Percentiles rank a stretch among this genome's conserved stretches.
These are phyloP conservation scores for Rubroshorea leprosula DNA, from an alignment of 345 rosid species.

Conservation along the genomic window DNA sequence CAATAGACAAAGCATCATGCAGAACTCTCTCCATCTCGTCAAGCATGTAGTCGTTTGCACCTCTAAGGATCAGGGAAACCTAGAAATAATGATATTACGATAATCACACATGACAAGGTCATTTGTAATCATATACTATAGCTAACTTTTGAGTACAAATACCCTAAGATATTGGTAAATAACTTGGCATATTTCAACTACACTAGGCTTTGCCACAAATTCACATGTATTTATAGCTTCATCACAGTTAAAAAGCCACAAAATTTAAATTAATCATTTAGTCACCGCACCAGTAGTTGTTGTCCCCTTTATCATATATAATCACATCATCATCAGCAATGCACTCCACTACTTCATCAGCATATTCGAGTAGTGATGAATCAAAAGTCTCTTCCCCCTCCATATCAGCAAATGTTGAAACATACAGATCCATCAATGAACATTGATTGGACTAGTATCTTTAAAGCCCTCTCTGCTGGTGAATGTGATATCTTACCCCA, in stretches of 20 bases:
- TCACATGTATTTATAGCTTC: too few relatives aligned
- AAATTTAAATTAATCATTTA: background rate
- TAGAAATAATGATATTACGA: slow-evolving; percentile 19
- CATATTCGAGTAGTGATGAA: slow-evolving; percentile 66
- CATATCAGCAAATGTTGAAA: slow-evolving; percentile 98
- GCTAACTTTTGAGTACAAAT: too few relatives aligned
- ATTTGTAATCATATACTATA: background rate
- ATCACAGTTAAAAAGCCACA: slow-evolving; percentile 20
- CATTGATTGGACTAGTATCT: background rate
- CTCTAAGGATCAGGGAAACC: slow-evolving; percentile 95
- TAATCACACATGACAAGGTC: background rate
- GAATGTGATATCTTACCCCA: background rate
- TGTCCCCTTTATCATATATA: slow-evolving; percentile 87
- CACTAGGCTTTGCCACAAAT: too few relatives aligned
- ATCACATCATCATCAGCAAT: slow-evolving; percentile 92
- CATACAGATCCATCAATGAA: slow-evolving; percentile 33
- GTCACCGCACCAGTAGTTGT: slow-evolving; percentile 69
- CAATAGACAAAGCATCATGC: slow-evolving; percentile 78
- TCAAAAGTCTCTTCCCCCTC: slow-evolving; percentile 99
- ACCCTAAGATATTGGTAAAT: too few relatives aligned
- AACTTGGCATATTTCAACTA: too few relatives aligned
- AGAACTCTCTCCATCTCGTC: slow-evolving; percentile 98
- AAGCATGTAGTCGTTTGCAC: slow-evolving; percentile 97
- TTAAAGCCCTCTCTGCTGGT: background rate
- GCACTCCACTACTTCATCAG: slow-evolving; percentile 89